Evolutionary conservation across 1,284 basidiomycete species (phyloP).

Genomic region (Boletus sp.): DNA sequence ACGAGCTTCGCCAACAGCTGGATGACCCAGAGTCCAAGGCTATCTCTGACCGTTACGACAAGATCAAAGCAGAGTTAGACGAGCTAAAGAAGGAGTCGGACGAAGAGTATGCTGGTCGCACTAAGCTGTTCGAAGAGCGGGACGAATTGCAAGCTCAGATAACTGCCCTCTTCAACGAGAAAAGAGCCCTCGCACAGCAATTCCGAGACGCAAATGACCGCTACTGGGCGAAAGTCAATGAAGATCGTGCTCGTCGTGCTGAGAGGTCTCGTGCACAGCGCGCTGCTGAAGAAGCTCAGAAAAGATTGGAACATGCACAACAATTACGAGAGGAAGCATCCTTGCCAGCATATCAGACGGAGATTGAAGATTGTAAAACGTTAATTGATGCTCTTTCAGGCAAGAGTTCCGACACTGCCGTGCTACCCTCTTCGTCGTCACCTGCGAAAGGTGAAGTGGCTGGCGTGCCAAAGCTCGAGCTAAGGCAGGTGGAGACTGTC

Average conservation of each 20-base stretch:
- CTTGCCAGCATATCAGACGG: conserved; percentile 84
- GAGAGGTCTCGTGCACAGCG: conserved; percentile 81
- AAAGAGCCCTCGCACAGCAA: conserved; percentile 68
- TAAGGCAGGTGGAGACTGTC: conserved; percentile 77
- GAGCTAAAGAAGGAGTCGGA: conserved; percentile 84
- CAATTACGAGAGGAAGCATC: conserved; percentile 89
- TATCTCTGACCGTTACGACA: conserved; percentile 77
- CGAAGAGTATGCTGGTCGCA: conserved; percentile 77
- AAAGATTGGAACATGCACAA: conserved; percentile 78
- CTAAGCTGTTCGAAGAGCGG: conserved; percentile 87
- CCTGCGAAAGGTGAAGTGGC: conserved; percentile 46
- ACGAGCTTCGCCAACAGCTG: conserved; percentile 81
- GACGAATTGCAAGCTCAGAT: conserved; percentile 69
- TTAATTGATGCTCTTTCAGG: conserved; percentile 89
- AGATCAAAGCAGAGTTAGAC: conserved; percentile 85
- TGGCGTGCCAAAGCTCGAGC: conserved; percentile 80
- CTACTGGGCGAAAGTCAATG: conserved; percentile 77
- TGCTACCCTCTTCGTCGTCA: conserved; percentile 43
- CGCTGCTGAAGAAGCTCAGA: conserved; percentile 77
- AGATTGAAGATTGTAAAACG: conserved; percentile 96
- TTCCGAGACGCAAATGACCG: conserved; percentile 82
- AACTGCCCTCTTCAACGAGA: conserved; percentile 72
- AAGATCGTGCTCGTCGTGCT: conserved; percentile 80
- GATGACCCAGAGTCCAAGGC: conserved; percentile 92
- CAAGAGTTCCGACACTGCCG: conserved; percentile 57